Evolutionary conservation across 2,329 filamentous ascomycete genomes (phyloP).

Genomic region (Ampelomyces quisqualis): DNA sequence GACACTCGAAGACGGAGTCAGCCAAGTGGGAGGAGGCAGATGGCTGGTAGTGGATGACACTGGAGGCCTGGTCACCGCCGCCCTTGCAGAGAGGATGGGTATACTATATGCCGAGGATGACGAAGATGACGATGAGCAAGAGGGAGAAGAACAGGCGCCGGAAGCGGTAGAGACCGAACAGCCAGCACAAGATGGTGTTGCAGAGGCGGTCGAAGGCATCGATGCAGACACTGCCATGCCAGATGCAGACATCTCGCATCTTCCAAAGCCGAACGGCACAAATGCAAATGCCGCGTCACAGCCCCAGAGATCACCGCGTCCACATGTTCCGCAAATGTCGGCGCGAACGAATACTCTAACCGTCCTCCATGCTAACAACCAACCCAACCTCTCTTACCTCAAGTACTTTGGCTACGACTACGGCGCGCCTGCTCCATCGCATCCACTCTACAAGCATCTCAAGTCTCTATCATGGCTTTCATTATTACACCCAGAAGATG

Average conservation of each 20-base stretch:
- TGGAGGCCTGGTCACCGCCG: conserved; percentile 76
- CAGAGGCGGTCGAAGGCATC: conserved; percentile 4
- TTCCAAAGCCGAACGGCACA: conserved; percentile 4
- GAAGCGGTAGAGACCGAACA: conserved; percentile 1
- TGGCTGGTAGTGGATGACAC: conserved; percentile 89
- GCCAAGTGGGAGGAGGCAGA: conserved; percentile 55
- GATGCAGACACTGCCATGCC: conserved; percentile 18
- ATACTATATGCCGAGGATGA: conserved; percentile 60
- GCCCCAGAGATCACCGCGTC: conserved; percentile 32
- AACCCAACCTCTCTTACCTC: conserved; percentile 83
- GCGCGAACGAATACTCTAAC: conserved; percentile 75
- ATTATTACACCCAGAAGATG: conserved; percentile 72
- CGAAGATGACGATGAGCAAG: conserved; percentile 35
- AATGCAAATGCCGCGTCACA: conserved; percentile 25
- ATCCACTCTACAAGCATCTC: conserved; percentile 80
- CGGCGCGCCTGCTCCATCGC: conserved; percentile 60
- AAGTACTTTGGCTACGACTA: conserved; percentile 87
- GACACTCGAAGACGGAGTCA: conserved; percentile 34
- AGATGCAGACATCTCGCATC: conserved; percentile 15
- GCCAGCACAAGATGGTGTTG: conserved; percentile 5
- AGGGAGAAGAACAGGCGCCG: conserved; percentile 7
- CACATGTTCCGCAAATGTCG: conserved; percentile 58
- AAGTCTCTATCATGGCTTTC: conserved; percentile 90
- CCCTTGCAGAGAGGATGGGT: conserved; percentile 86
- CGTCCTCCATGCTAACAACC: conserved; percentile 75